Conservation (phyloP, 208 protist genomes). For the Novymonas esmeraldas region DNA sequence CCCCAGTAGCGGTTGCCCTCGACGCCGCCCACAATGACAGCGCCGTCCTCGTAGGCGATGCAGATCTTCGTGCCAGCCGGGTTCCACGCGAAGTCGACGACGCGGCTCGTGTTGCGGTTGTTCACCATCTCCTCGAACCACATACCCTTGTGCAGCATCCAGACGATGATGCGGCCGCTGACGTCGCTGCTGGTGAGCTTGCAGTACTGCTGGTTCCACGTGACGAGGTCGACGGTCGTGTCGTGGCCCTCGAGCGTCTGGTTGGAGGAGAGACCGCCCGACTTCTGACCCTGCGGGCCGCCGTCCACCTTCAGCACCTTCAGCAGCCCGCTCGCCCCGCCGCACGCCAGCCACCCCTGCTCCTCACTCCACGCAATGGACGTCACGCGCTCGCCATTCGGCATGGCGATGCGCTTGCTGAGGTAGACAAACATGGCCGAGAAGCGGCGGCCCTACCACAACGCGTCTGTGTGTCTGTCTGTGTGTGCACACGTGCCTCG, state of each 20-base stretch:
- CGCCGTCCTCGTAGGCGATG: slow-evolving; percentile 97
- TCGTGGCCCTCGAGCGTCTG: slow-evolving; percentile 96
- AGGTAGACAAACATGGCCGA: slow-evolving; percentile 97
- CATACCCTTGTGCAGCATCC: slow-evolving; percentile 96
- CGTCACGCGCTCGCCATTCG: slow-evolving; percentile 89
- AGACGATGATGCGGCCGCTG: slow-evolving; percentile 96
- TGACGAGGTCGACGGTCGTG: slow-evolving; percentile 73
- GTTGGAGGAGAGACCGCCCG: slow-evolving; percentile 93
- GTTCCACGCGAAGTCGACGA: slow-evolving; percentile 95
- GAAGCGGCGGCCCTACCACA: slow-evolving; percentile 1
- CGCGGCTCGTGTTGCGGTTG: slow-evolving; percentile 94
- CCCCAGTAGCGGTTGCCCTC: slow-evolving; percentile 97
- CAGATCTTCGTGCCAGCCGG: slow-evolving; percentile 95
- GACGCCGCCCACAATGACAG: slow-evolving; percentile 96
- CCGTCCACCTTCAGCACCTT: slow-evolving; percentile 96
- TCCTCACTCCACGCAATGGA: slow-evolving; percentile 94
- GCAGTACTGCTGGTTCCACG: slow-evolving; percentile 96
- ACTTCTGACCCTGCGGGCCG: slow-evolving; percentile 62
- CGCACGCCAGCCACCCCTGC: slow-evolving; percentile 97
- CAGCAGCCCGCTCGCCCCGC: slow-evolving; percentile 94
- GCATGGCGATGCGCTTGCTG: slow-evolving; percentile 96
- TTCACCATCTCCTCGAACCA: slow-evolving; percentile 99
- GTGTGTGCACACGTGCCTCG: not conserved
- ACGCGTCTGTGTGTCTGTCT: not conserved
- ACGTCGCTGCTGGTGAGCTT: slow-evolving; percentile 96